phyloP scores from a whole-genome alignment of 257 asterid genomes.

The Solanum microdontum region DNA sequence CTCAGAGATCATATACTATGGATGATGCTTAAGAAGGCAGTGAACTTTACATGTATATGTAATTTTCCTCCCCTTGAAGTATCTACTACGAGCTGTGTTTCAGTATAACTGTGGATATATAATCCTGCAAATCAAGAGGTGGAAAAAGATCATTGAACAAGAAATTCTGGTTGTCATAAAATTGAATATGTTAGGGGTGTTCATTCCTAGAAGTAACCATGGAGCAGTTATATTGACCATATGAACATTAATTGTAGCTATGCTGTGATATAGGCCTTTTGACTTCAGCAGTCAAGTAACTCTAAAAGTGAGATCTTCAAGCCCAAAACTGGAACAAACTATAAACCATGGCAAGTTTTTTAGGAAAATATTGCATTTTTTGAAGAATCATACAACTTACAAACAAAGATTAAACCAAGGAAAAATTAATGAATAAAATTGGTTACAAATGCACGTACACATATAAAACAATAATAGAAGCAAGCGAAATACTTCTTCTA shows the following conservation, averaged over 20 bases:
- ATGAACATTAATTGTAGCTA: not conserved
- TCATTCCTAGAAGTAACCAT: not conserved
- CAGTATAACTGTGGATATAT: slow-evolving; percentile 74
- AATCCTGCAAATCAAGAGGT: slow-evolving; percentile 53
- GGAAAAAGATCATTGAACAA: not conserved
- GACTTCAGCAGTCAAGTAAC: not conserved
- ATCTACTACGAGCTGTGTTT: slow-evolving; percentile 86
- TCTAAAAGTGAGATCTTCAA: not conserved
- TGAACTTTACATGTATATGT: slow-evolving; percentile 61
- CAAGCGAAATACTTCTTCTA: not conserved
- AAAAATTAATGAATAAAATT: not conserved
- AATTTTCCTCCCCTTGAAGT: slow-evolving; percentile 92
- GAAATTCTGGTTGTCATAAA: not conserved
- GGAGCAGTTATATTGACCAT: not conserved
- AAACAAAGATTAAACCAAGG: not conserved
- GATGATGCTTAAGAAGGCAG: not conserved
- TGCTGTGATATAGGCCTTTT: not conserved
- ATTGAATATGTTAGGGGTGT: not conserved
- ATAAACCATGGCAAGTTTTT: not conserved
- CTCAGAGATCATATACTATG: not conserved
- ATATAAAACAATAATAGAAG: not conserved
- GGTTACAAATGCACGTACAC: not conserved
- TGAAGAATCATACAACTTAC: not conserved
- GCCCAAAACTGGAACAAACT: not conserved
- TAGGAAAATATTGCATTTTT: not conserved